Evolutionary conservation across 805 yeast genomes (phyloP).

Genomic region (Hanseniaspora valbyensis): DNA sequence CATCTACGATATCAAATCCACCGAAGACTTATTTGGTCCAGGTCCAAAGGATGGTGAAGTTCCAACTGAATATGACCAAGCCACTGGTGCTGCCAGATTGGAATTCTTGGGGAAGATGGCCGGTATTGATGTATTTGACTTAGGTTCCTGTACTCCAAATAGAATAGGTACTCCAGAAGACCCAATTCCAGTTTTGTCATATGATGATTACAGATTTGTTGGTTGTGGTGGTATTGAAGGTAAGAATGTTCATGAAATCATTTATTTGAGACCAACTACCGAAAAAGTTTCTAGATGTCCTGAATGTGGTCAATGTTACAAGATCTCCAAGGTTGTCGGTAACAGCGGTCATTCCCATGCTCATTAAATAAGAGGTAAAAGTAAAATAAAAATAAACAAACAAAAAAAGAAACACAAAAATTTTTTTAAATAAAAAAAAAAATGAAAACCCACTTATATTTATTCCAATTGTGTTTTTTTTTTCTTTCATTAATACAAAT

Average conservation of each 20-base stretch:
- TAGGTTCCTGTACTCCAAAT: constrained; percentile 73
- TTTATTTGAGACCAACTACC: constrained; percentile 84
- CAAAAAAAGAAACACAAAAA: too few species aligned
- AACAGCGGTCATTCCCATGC: constrained; percentile 35
- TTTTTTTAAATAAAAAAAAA: neutral
- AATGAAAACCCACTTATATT: too few species aligned
- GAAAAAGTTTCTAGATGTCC: constrained; percentile 87
- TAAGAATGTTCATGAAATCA: constrained; percentile 66
- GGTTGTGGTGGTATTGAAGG: constrained; percentile 97
- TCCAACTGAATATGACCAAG: constrained; percentile 91
- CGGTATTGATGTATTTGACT: constrained; percentile 89
- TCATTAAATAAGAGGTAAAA: too few species aligned
- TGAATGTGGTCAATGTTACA: constrained; percentile 96
- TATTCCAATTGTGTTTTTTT: too few species aligned
- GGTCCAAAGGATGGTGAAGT: constrained; percentile 80
- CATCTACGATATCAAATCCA: constrained; percentile 13
- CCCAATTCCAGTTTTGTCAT: constrained; percentile 82
- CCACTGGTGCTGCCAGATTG: constrained; percentile 96
- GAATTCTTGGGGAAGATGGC: constrained; percentile 88
- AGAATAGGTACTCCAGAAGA: constrained; percentile 84
- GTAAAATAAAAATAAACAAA: too few species aligned
- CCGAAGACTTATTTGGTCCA: constrained; percentile 54
- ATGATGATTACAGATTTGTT: constrained; percentile 85
- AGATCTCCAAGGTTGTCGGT: constrained; percentile 77
- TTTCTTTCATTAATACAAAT: too few species aligned